phyloP scores from a whole-genome alignment of 768 basidiomycete genomes.

The Tricholoma furcatifolium region DNA sequence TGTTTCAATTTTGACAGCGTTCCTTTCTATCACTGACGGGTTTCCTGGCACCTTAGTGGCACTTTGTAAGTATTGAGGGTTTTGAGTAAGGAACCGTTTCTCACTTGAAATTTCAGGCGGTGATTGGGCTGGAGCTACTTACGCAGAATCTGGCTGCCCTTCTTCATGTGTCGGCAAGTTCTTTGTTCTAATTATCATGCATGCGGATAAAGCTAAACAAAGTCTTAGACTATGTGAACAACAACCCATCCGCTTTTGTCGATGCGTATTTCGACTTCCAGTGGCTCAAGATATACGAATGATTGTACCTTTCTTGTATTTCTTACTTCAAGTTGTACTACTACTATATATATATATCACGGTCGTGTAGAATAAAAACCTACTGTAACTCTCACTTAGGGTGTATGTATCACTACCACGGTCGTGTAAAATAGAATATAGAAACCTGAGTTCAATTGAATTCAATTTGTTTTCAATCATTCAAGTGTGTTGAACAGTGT shows the following conservation, averaged over 20 bases:
- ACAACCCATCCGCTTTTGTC: slow-evolving; percentile 63
- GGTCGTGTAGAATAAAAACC: no score
- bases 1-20: not conserved
- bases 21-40: not conserved
- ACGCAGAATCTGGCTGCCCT: slow-evolving; percentile 48
- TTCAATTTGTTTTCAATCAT: no score
- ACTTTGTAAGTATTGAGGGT: slow-evolving; percentile 46
- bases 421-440: no score
- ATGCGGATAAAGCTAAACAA: not conserved
- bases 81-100: not conserved
- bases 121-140: slow-evolving; percentile 54
- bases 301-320: not conserved
- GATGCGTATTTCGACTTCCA: slow-evolving; percentile 75
- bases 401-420: not conserved
- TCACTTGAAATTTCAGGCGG: slow-evolving; percentile 37
- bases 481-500: no score
- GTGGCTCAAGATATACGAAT: slow-evolving; percentile 45
- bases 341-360: not conserved
- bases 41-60: slow-evolving; percentile 36
- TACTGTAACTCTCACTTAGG: no score
- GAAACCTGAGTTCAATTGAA: no score
- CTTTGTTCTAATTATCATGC: not conserved
- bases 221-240: slow-evolving; percentile 55
- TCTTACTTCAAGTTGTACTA: not conserved
- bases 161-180: slow-evolving; percentile 50